Evolutionary conservation across 163 green algal genomes (phyloP).

Genomic region (Scenedesmus sp.): DNA sequence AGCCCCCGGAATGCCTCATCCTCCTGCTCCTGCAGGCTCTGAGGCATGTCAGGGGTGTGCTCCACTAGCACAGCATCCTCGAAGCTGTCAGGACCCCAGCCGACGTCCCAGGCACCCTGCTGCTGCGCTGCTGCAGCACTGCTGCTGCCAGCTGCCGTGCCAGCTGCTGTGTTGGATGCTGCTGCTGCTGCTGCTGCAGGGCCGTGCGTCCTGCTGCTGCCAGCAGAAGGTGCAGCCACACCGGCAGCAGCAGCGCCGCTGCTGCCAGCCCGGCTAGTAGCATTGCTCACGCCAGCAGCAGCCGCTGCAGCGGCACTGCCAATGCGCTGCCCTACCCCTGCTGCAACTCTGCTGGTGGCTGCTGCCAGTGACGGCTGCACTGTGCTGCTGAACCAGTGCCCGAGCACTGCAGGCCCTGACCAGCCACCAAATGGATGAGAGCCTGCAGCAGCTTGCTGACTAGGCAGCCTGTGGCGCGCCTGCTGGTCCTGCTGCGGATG

Average conservation of each 20-base stretch:
- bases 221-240: background rate
- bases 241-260: background rate
- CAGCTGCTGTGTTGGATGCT: background rate
- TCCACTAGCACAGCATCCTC: slow-evolving; percentile 43
- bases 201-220: background rate
- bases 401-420: slow-evolving; percentile 12
- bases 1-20: slow-evolving; percentile 57
- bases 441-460: background rate
- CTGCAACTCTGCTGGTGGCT: slow-evolving; percentile 16
- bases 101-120: background rate
- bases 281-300: background rate
- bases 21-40: slow-evolving; percentile 39
- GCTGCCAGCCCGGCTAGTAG: background rate
- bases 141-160: background rate
- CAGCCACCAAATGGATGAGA: background rate
- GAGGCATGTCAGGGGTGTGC: slow-evolving; percentile 38
- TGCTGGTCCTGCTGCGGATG: slow-evolving; percentile 50
- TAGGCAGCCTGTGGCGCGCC: slow-evolving; percentile 27
- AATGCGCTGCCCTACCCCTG: slow-evolving; percentile 35
- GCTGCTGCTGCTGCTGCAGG: background rate
- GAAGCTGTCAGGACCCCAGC: background rate
- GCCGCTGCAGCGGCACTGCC: slow-evolving; percentile 4
- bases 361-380: slow-evolving; percentile 41
- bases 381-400: slow-evolving; percentile 11
- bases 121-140: background rate